Base-by-base conservation (phyloP, 2,329 filamentous ascomycete genomes). In the Pseudogymnoascus sp. region DNA sequence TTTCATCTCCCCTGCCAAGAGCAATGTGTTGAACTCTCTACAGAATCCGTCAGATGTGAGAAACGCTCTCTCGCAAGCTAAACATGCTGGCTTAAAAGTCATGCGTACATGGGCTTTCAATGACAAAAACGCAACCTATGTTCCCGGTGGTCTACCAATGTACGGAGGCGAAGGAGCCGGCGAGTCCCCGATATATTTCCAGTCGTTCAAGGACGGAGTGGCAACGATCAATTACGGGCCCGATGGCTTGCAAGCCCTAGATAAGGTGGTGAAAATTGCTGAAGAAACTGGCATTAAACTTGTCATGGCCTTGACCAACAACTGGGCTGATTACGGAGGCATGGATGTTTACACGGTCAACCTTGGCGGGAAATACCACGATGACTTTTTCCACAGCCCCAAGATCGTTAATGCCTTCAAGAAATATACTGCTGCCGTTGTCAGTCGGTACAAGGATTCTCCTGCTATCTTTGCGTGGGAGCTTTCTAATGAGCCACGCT, bases 281-380 rank as follows among this genome's bases (percentile, higher is more conserved):
- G 74, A 76, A 36, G 78, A 78, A 37, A 73, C 74, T 0, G 77
- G 76, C 55, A 77, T 82, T 64, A 83, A 83, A 72, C 74, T 84
- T 2, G 73, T 84, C 33, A 72, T 84, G 10, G 75, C 80, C 0
- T 68, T 84, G 62, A 83, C 80, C 0, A 84, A 84, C 72, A 82
- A 83, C 60, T 84, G 82, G 82, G 80, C 80, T 5, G 80, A 83
- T 61, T 84, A 83, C 60, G 81, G 81, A 15, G 81, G 82, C n/a
- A 82, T 83, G 79, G 81, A 83, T 35, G 78, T 83, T 0, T 84
- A 83, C 64, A 83, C 81, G 0, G 74, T 79, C n/a, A 82, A 84
- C 62, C 75, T 81, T 0, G 80, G 80, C 0, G 78, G 78, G 59
- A 55, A 55, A 55, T 55, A 55, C 27, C 48, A 55, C 29, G 48